These are phyloP conservation scores for Solanum corneliomulleri DNA, from an alignment of 257 asterid genomes.

Conservation along the genomic window DNA sequence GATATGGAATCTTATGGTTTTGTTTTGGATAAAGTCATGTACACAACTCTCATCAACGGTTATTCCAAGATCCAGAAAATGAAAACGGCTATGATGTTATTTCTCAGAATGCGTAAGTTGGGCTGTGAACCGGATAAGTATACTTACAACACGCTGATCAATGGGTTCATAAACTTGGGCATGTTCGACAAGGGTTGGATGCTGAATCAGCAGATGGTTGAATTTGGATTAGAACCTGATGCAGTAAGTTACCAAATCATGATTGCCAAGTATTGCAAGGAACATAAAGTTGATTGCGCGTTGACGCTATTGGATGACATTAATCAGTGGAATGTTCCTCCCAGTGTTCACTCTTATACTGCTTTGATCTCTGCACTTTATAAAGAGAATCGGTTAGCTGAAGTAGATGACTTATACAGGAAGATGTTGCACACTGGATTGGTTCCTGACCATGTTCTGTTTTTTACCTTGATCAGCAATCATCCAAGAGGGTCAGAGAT, in stretches of 20 bases:
- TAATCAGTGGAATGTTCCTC: conserved; percentile 17
- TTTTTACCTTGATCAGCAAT: conserved; percentile 37
- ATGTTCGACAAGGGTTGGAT: conserved; percentile 28
- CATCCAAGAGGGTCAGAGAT: conserved; percentile 30
- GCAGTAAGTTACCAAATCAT: conserved; percentile 37
- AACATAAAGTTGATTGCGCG: conserved; percentile 31
- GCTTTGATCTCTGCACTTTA: conserved; percentile 34
- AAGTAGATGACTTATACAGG: conserved; percentile 18
- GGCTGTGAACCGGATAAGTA: conserved; percentile 40
- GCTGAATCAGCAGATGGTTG: conserved; percentile 31
- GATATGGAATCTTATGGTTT: conserved; percentile 41
- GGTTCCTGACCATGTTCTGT: conserved; percentile 54
- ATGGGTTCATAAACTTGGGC: conserved; percentile 41
- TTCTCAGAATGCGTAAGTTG: conserved; percentile 43
- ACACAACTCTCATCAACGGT: conserved; percentile 36
- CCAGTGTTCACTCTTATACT: conserved; percentile 49
- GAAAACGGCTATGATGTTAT: conserved; percentile 54
- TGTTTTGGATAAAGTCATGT: conserved; percentile 31
- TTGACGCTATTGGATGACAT: conserved; percentile 26
- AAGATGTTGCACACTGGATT: conserved; percentile 31
- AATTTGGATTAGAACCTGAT: conserved; percentile 34
- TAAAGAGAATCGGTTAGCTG: conserved; percentile 30
- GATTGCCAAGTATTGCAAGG: conserved; percentile 42
- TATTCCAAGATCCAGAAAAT: conserved; percentile 43
- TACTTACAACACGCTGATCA: conserved; percentile 38